Evolutionary conservation across 345 rosid genomes (phyloP), one percentile per base, ranked within the genome.

Genomic region (Brassica carinata): DNA sequence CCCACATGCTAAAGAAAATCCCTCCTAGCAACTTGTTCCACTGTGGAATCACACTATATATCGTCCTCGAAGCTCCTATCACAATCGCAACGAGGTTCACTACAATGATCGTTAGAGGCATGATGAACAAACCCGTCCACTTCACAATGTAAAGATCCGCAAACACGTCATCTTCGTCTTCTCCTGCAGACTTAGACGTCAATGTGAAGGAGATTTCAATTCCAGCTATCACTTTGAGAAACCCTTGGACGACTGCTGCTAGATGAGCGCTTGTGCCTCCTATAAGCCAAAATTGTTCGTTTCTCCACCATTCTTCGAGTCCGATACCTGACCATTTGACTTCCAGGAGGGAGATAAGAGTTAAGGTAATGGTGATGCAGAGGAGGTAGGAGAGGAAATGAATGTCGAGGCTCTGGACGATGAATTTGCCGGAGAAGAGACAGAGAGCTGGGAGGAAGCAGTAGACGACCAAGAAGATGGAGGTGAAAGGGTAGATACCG

Each of bases 231-330:
- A 93, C 91, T 85, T 95, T 93, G 0, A 95, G 89, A 29, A 93
- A 87, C 0, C 99, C 99, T 74, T 95, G 99, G 2, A 93, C 51
- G 11, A 95, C 98, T 2, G 98, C 97, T 6, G 80, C 91, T 0
- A 95, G 87, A 84, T 93, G 98, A 64, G 99, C 98, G 5, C 98
- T 95, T 0, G 96, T 82, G 57, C 99, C 98, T 7, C 99, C 99
- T 8, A 95, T 95, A 0, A 89, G 78, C 99, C 98, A 95, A 77
- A 95, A 95, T 77, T 91, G 97, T 88, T 95, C 97, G 5, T 95
- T 95, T 26, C 97, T 85, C 99, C 98, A 95, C 87, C 89, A 89
- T 65, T 93, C 99, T 77, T 95, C 99, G 0, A 94, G 87, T 5
- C 85, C 91, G 0, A 95, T 83, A 0, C 98, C 97, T 0, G 98